Percentiles rank a stretch among this genome's conserved stretches.
Evolutionary conservation across 768 basidiomycete species (phyloP).

Genomic region (Lactarius hengduanensis): DNA sequence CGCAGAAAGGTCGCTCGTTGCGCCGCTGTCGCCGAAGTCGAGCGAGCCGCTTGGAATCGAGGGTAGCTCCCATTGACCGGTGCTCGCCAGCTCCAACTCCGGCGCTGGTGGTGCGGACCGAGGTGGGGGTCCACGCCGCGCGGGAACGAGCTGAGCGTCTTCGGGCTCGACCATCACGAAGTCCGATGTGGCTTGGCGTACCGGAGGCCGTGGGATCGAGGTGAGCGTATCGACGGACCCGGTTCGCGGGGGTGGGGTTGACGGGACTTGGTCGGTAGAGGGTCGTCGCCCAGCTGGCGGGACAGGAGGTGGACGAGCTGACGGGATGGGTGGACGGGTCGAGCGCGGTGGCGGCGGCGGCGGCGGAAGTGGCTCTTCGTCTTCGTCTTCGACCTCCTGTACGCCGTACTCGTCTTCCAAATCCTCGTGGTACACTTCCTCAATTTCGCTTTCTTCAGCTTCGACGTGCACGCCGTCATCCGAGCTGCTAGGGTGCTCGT

Average conservation of each 20-base stretch:
- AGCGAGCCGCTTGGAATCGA: constrained; percentile 54
- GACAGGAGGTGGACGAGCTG: constrained; percentile 21
- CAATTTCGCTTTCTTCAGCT: constrained; percentile 69
- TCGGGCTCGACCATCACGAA: constrained; percentile 37
- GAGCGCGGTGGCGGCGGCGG: constrained; percentile 43
- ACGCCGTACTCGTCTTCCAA: constrained; percentile 33
- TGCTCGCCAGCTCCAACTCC: constrained; percentile 39
- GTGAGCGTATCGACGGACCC: constrained; percentile 27
- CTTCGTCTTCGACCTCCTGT: constrained; percentile 36
- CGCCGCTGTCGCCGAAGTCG: constrained; percentile 45
- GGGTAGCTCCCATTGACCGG: constrained; percentile 63
- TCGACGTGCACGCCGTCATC: constrained; percentile 67
- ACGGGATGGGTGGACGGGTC: constrained; percentile 33
- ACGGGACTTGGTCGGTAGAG: constrained; percentile 9
- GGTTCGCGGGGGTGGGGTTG: constrained; percentile 20
- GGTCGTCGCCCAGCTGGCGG: constrained; percentile 12
- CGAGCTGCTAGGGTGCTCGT: constrained; percentile 41
- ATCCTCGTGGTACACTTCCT: constrained; percentile 63
- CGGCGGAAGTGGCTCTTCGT: constrained; percentile 51
- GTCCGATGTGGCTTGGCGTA: constrained; percentile 34
- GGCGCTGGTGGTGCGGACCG: constrained; percentile 34
- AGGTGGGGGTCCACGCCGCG: constrained; percentile 44
- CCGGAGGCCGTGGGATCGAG: constrained; percentile 33
- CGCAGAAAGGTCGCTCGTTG: constrained; percentile 49
- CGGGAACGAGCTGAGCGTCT: constrained; percentile 37